Percentiles rank a stretch among this genome's conserved stretches.
Evolutionary conservation across 2,329 filamentous ascomycete genomes (phyloP).

Genomic region (Anisogramma anomala): DNA sequence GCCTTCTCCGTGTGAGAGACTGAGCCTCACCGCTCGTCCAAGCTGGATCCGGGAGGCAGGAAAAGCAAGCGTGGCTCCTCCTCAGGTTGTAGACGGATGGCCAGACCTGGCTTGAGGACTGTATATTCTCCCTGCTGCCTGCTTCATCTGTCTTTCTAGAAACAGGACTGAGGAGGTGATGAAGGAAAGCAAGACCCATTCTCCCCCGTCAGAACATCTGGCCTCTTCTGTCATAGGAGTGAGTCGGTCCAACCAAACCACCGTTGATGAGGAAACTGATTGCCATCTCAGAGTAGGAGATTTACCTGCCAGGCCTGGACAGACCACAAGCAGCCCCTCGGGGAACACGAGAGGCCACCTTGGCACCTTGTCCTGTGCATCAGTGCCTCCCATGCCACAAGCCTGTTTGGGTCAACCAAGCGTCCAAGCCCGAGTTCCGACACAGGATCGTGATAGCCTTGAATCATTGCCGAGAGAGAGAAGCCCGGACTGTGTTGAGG

Average conservation of each 20-base stretch:
- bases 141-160: neutral
- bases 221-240: neutral
- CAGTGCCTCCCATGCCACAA: neutral
- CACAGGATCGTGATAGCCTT: neutral
- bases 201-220: too few relatives aligned
- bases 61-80: neutral
- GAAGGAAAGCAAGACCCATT: neutral
- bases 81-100: neutral
- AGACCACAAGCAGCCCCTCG: conserved; percentile 7
- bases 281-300: neutral
- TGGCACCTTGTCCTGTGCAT: conserved; percentile 6
- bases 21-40: neutral
- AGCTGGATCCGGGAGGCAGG: neutral
- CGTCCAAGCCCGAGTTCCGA: neutral
- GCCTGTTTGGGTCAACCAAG: too few relatives aligned
- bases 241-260: neutral
- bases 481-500: too few relatives aligned
- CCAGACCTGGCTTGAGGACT: neutral
- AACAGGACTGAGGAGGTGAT: neutral
- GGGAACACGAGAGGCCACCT: conserved; percentile 6
- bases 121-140: neutral
- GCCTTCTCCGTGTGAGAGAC: neutral
- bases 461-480: too few relatives aligned
- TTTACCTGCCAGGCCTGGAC: conserved; percentile 1
- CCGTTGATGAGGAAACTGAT: neutral